Percentiles rank a stretch among this genome's conserved stretches.
phyloP scores from a whole-genome alignment of 306 rosid species.

The Malus sieversii region DNA sequence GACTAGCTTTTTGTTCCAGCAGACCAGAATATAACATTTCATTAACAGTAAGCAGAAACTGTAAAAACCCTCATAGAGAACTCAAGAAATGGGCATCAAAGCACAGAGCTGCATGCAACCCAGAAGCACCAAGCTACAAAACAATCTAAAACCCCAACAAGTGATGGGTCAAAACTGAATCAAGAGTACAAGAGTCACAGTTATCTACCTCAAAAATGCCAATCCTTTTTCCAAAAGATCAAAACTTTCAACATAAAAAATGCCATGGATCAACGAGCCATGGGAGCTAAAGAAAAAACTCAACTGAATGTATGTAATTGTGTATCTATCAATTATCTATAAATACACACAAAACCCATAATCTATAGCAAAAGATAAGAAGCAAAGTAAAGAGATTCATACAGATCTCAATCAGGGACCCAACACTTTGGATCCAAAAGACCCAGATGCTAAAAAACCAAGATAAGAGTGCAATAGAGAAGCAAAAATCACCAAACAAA shows the following conservation, averaged over 20 bases:
- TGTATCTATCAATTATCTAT: background rate
- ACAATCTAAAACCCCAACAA: constrained; percentile 3
- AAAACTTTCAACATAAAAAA: constrained; percentile 2
- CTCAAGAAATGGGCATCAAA: background rate
- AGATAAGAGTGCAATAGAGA: constrained; percentile 17
- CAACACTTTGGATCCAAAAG: constrained; percentile 31
- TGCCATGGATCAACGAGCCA: constrained; percentile 11
- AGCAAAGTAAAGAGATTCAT: constrained; percentile 25
- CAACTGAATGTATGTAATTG: constrained; percentile 11
- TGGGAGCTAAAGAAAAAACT: constrained; percentile 2
- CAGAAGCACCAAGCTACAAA: background rate
- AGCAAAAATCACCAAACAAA: constrained; percentile 32
- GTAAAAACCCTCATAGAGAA: background rate
- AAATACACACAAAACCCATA: constrained; percentile 1
- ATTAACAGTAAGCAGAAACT: background rate
- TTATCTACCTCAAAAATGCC: constrained; percentile 25
- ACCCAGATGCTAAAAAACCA: constrained; percentile 32
- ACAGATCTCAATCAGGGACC: constrained; percentile 34
- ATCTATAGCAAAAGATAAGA: constrained; percentile 23
- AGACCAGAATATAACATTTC: background rate
- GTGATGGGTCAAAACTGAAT: background rate
- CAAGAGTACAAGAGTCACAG: background rate
- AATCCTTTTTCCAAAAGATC: constrained; percentile 9
- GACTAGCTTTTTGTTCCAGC: background rate
- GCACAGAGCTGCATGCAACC: constrained; percentile 5